Evolutionary conservation across 169 alveolate species (phyloP), one percentile per base, ranked within the genome.

Genomic region (Amoebophrya sp.): DNA sequence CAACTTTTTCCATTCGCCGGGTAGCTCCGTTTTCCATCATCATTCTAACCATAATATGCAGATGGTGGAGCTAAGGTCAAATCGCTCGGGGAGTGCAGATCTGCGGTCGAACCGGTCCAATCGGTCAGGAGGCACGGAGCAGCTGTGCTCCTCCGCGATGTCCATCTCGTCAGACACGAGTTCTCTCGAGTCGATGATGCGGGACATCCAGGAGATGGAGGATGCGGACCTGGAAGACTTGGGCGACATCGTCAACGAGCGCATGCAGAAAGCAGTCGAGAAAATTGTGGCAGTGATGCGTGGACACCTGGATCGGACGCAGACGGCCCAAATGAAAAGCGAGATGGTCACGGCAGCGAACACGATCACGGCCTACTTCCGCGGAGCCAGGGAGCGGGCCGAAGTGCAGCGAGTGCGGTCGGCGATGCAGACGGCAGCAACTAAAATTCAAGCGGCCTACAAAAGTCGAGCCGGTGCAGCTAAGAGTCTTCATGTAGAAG

Each of bases 341-440:
- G 83, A 65, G 26, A 26, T 65, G 33, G 26, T 18, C 36, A 36
- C 3, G 38, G 83, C 83, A 10, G 83, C 83, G 83, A 65, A 65
- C 83, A 26, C 33, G 83, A 65, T 65, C 83, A 65, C 18, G 83
- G 83, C 83, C 83, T 65, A 65, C 83, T 65, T 65, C 33, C 83
- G 83, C 36, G 83, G 83, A 6, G 83, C 83, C 39, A 29, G 83
- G 83, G 83, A 65, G 33, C 83, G 83, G 38, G 83, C 83, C 39
- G 83, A 65, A 26, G 36, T 65, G 33, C 83, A 36, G 38, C 83
- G 83, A 10, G 83, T 65, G 83, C 83, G 83, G 83, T 1, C 18
- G 83, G 83, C 83, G 83, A 65, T 65, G 83, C 83, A 65, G 38
- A 36, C 18, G 83, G 83, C 83, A 1, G 83, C 83, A 6, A 1